Percentiles rank a stretch among this genome's conserved stretches.
Conservation (phyloP, 2,329 filamentous ascomycete genomes). For the Basipetospora sp. region DNA sequence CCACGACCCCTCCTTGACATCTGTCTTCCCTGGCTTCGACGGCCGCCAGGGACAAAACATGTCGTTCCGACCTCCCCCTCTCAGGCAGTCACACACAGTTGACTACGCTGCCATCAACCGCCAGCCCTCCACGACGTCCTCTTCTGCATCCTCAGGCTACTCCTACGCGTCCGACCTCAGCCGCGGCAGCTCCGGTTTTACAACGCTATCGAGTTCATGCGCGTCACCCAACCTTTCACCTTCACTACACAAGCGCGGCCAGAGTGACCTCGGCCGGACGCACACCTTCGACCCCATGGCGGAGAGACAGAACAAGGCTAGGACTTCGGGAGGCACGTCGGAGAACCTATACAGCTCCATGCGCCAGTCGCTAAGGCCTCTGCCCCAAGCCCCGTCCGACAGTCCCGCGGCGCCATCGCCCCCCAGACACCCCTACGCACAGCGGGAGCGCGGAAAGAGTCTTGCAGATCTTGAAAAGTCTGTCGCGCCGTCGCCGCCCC, state of each 20-base stretch:
- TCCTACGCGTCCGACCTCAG: slow-evolving; percentile 47
- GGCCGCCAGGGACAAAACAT: too few species aligned
- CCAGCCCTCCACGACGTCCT: slow-evolving; percentile 56
- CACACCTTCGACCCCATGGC: slow-evolving; percentile 28
- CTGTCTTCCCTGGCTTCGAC: too few species aligned
- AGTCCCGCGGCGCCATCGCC: slow-evolving; percentile 5
- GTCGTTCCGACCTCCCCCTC: slow-evolving; percentile 43
- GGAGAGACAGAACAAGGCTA: slow-evolving; percentile 22
- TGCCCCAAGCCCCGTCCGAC: slow-evolving; percentile 48
- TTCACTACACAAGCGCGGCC: slow-evolving; percentile 54
- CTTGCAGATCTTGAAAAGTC: slow-evolving; percentile 32
- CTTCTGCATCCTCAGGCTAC: slow-evolving; percentile 55
- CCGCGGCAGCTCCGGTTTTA: slow-evolving; percentile 46
- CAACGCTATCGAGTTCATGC: slow-evolving; percentile 49
- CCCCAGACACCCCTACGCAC: slow-evolving; percentile 14
- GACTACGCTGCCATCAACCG: slow-evolving; percentile 35
- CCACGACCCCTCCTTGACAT: too few species aligned
- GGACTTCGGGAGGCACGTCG: slow-evolving; percentile 26
- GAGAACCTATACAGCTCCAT: slow-evolving; percentile 56
- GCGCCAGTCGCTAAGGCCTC: slow-evolving; percentile 62
- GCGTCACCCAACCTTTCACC: slow-evolving; percentile 20
- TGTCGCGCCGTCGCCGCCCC: slow-evolving; percentile 22
- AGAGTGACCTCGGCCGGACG: slow-evolving; percentile 54
- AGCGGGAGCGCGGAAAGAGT: slow-evolving; percentile 47
- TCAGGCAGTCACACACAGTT: slow-evolving; percentile 40